Conservation (phyloP, 1,284 basidiomycete genomes). For the Trichosporon ovoides region DNA sequence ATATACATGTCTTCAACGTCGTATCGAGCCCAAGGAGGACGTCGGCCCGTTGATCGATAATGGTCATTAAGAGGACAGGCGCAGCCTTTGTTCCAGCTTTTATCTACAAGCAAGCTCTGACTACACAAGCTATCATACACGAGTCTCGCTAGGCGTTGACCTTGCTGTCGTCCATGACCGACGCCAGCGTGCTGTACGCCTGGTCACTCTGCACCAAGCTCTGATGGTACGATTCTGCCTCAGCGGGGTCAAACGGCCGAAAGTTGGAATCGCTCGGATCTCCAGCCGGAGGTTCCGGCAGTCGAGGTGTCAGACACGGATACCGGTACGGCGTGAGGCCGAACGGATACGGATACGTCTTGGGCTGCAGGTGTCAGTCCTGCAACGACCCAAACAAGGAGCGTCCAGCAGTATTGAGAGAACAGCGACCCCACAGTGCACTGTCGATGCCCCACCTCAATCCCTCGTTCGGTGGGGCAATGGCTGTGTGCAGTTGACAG, state of each 20-base stretch:
- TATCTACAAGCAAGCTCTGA: too few species aligned
- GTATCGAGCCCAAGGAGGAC: neutral
- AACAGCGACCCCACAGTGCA: too few species aligned
- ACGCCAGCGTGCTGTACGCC: slow-evolving; percentile 1
- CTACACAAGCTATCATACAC: neutral
- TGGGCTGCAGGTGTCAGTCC: neutral
- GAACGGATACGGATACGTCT: slow-evolving; percentile 27
- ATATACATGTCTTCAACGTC: neutral
- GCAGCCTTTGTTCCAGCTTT: neutral
- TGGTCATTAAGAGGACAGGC: neutral
- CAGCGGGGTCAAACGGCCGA: slow-evolving; percentile 26
- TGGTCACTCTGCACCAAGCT: neutral
- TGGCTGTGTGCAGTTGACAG: too few species aligned
- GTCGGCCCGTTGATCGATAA: neutral
- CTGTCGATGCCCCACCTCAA: too few species aligned
- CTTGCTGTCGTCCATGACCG: neutral
- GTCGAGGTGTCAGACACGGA: slow-evolving; percentile 27
- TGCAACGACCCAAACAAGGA: too few species aligned
- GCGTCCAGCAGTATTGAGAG: too few species aligned
- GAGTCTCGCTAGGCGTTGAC: neutral
- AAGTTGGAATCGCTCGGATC: slow-evolving; percentile 31
- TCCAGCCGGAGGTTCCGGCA: slow-evolving; percentile 29
- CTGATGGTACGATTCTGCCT: slow-evolving; percentile 4
- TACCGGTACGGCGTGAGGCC: slow-evolving; percentile 38
- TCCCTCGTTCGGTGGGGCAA: too few species aligned